These are phyloP conservation scores for Spencermartinsiella europaea DNA, from an alignment of 805 yeast genomes.

Conservation along the genomic window DNA sequence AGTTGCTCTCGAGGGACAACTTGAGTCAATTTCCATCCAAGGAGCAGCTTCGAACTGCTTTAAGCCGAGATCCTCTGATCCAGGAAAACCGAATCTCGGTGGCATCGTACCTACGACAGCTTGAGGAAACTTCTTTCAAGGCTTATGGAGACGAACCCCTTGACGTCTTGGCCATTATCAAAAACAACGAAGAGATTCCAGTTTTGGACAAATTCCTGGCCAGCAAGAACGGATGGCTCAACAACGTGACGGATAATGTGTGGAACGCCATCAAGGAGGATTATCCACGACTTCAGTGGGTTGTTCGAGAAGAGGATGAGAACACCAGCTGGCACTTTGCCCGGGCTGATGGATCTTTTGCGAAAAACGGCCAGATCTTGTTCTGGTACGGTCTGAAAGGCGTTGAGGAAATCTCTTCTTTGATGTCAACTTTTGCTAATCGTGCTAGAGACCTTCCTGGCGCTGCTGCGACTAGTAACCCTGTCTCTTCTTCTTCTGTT, in stretches of 20 bases:
- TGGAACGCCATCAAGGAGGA: slow-evolving; percentile 78
- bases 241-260: slow-evolving; percentile 92
- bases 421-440: slow-evolving; percentile 50
- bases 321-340: slow-evolving; percentile 88
- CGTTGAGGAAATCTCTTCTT: slow-evolving; percentile 53
- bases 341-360: slow-evolving; percentile 89
- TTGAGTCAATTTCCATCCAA: slow-evolving; percentile 53
- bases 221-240: slow-evolving; percentile 91
- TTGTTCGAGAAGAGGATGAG: slow-evolving; percentile 82
- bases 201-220: slow-evolving; percentile 80
- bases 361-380: slow-evolving; percentile 80
- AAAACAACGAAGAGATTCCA: slow-evolving; percentile 51
- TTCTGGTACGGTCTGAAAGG: slow-evolving; percentile 90
- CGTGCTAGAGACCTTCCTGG: slow-evolving; percentile 12
- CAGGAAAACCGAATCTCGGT: slow-evolving; percentile 65
- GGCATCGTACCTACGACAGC: slow-evolving; percentile 71
- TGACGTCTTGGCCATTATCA: slow-evolving; percentile 87
- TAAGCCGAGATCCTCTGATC: slow-evolving; percentile 72
- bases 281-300: slow-evolving; percentile 74
- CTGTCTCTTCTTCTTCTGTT: slow-evolving; percentile 12
- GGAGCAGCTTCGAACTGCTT: slow-evolving; percentile 69
- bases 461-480: slow-evolving; percentile 12
- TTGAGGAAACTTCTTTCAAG: slow-evolving; percentile 59
- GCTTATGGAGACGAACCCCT: slow-evolving; percentile 94
- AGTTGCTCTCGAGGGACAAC: slow-evolving; percentile 60